Conservation (phyloP, 495 filamentous ascomycete genomes). For the Aspergillus bertholletiae region DNA sequence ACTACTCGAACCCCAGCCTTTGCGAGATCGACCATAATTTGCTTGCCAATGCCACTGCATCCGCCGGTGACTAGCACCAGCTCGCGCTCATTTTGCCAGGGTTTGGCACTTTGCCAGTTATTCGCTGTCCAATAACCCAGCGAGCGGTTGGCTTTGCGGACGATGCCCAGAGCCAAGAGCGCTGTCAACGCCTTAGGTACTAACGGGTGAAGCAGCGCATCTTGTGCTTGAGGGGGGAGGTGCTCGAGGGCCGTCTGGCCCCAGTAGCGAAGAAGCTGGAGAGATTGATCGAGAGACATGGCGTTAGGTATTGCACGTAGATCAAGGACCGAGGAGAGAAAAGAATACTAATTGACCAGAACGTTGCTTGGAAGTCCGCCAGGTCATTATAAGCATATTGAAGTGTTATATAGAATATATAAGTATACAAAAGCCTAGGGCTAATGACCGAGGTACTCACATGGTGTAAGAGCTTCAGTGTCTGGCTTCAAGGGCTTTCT, state of each 20-base stretch:
- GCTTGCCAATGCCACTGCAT: slow-evolving; percentile 53
- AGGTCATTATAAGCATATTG: too few relatives aligned
- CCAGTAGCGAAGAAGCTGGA: slow-evolving; percentile 27
- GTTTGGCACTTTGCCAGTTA: slow-evolving; percentile 41
- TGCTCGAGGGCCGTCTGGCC: slow-evolving; percentile 22
- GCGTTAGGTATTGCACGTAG: neutral
- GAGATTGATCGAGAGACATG: slow-evolving; percentile 22
- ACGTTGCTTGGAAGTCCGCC: too few relatives aligned
- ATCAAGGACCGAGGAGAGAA: neutral
- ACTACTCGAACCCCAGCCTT: slow-evolving; percentile 46
- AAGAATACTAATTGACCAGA: too few relatives aligned
- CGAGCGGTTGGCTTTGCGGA: slow-evolving; percentile 38
- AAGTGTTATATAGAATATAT: neutral
- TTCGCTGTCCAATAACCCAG: slow-evolving; percentile 44
- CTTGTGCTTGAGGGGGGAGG: slow-evolving; percentile 27
- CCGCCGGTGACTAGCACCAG: slow-evolving; percentile 58
- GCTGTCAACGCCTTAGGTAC: slow-evolving; percentile 27
- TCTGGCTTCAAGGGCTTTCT: too few relatives aligned
- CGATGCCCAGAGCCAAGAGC: slow-evolving; percentile 31
- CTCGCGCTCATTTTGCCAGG: slow-evolving; percentile 45
- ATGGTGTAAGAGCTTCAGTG: neutral
- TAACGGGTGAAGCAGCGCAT: slow-evolving; percentile 23
- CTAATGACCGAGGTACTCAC: slow-evolving; percentile 7
- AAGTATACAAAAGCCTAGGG: neutral
- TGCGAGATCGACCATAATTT: slow-evolving; percentile 44